Evolutionary conservation across 208 protist species (phyloP), one percentile per base, ranked within the genome.

Genomic region (Leishmania amazonensis): DNA sequence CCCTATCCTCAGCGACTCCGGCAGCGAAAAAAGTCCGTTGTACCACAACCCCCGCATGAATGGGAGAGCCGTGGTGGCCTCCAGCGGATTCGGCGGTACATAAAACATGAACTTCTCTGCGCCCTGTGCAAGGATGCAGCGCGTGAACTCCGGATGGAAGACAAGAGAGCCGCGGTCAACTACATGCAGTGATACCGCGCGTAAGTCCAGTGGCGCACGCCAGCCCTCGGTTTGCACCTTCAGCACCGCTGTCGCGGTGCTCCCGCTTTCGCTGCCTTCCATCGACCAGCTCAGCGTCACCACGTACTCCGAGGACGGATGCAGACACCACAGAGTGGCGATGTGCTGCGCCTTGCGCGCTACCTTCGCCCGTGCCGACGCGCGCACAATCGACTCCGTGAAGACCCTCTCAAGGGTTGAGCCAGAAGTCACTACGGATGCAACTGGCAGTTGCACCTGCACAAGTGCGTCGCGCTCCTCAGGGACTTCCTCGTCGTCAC

Each of bases 11-110:
- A 90, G 21, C 0, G 47, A 19, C 51, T 76, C n/a, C 8, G 91
- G 90, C 47, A 95, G 60, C 6, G 82, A 74, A 85, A 96, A 96
- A 65, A 96, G 87, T 53, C 87, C 89, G 79, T 92, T 79, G 76
- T 94, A 96, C 78, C 91, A 87, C 47, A 95, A 58, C 8, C 13
- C 31, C 1, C 68, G 68, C 45, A 92, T 11, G 31, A 87, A 77
- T 2, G 80, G 80, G 49, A 80, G 24, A 9, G 84, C 65, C 3
- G 81, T 83, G 8, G 45, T 42, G 13, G 85, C 70, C 24, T 83
- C 58, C 2, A 81, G 51, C 13, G 60, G 77, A 8, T 86, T 72
- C 13, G 78, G 78, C 6, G 87, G 80, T 42, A 89, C 35, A 45
- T 83, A 84, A 72, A 88, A 78, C 68, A 90, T 78, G 57, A 90